phyloP scores from a whole-genome alignment of 495 filamentous ascomycete species.

The Pyrenula aspistea region DNA sequence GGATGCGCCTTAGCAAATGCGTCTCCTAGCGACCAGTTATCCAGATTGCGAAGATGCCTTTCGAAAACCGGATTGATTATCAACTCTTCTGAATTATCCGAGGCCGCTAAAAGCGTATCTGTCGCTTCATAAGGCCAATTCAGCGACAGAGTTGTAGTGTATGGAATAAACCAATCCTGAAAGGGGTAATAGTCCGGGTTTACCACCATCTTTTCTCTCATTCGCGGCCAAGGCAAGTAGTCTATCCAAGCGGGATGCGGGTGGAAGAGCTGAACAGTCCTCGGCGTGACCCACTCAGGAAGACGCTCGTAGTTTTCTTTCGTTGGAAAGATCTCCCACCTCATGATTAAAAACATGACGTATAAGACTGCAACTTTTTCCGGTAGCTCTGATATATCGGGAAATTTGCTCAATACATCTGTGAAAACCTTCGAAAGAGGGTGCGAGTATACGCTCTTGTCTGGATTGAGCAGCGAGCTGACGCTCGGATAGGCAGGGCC shows the following conservation, averaged over 20 bases:
- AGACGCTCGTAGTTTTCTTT: conserved; percentile 60
- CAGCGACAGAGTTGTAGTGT: conserved; percentile 54
- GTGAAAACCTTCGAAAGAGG: conserved; percentile 72
- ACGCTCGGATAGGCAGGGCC: conserved; percentile 69
- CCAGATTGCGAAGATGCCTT: conserved; percentile 50
- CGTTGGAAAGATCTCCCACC: conserved; percentile 68
- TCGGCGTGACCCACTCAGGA: conserved; percentile 53
- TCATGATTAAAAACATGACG: conserved; percentile 72
- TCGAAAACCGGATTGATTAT: conserved; percentile 74
- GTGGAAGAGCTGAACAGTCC: conserved; percentile 44
- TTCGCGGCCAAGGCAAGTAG: conserved; percentile 59
- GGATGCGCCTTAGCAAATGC: conserved; percentile 55
- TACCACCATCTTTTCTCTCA: conserved; percentile 51
- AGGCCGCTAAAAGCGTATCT: conserved; percentile 42
- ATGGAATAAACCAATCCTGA: conserved; percentile 71
- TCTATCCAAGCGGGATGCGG: conserved; percentile 71
- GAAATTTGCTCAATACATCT: conserved; percentile 66
- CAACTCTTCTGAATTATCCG: conserved; percentile 41
- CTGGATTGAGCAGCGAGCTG: conserved; percentile 59
- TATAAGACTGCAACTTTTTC: conserved; percentile 72
- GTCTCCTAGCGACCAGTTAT: conserved; percentile 69
- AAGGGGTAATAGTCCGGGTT: conserved; percentile 43
- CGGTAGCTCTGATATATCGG: conserved; percentile 53
- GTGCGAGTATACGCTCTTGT: conserved; percentile 46
- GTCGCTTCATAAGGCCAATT: conserved; percentile 70